These are phyloP conservation scores for Phytophthora multivora DNA, from an alignment of 352 stramenopile species.

Conservation along the genomic window DNA sequence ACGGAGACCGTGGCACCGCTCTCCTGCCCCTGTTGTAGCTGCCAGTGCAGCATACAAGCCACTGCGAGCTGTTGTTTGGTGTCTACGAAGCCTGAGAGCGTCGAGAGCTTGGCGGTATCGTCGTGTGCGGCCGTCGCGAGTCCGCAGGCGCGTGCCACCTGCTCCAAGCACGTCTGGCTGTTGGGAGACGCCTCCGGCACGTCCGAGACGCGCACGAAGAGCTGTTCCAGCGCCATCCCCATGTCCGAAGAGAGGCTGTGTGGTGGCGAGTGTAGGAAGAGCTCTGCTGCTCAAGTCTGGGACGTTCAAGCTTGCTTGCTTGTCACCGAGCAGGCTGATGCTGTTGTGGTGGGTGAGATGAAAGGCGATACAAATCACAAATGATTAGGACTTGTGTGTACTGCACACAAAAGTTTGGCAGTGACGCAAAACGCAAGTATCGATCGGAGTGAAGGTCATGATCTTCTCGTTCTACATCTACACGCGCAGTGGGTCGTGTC, in stretches of 20 bases:
- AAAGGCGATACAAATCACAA: conserved; percentile 13
- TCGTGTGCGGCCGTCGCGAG: conserved; percentile 16
- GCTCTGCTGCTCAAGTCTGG: conserved; percentile 5
- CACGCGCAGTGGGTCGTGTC: conserved; percentile 85
- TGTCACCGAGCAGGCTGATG: conserved; percentile 21
- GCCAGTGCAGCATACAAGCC: conserved; percentile 59
- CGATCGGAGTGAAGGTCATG: conserved; percentile 41
- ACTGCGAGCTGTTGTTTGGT: conserved; percentile 56
- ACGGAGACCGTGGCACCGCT: conserved; percentile 27
- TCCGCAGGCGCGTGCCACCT: conserved; percentile 31
- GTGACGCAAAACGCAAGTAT: neutral
- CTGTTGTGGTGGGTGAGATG: conserved; percentile 24
- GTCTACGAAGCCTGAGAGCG: conserved; percentile 34
- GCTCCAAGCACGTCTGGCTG: conserved; percentile 30
- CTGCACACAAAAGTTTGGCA: neutral
- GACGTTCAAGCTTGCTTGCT: conserved; percentile 19
- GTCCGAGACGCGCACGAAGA: conserved; percentile 36
- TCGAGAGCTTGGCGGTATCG: conserved; percentile 25
- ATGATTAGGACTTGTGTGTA: conserved; percentile 1
- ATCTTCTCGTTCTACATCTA: conserved; percentile 95
- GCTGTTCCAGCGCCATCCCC: conserved; percentile 43
- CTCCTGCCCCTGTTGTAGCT: conserved; percentile 30
- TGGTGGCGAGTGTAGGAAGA: neutral
- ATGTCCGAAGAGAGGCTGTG: conserved; percentile 19
- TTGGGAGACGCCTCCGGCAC: conserved; percentile 10